Percentiles rank a stretch among this genome's conserved stretches.
Evolutionary conservation across 2,329 filamentous ascomycete genomes (phyloP).

Genomic region (Plenodomus lindquistii): DNA sequence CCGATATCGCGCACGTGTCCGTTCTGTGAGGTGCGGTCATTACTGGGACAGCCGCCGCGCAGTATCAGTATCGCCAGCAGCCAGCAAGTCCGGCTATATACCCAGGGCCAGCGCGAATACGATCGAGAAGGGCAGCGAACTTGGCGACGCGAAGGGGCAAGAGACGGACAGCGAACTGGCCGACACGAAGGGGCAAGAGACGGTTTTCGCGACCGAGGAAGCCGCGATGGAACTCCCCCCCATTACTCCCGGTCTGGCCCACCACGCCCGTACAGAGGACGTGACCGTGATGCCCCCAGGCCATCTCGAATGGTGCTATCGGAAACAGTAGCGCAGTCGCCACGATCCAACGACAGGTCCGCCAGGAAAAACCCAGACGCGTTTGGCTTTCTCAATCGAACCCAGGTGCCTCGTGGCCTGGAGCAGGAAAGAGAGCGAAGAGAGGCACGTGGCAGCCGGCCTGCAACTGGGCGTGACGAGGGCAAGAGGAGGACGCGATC

Average conservation of each 20-base stretch:
- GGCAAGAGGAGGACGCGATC: constrained; percentile 42
- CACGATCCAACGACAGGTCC: constrained; percentile 23
- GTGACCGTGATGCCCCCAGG: constrained; percentile 45
- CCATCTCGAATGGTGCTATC: constrained; percentile 58
- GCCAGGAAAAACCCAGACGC: constrained; percentile 31
- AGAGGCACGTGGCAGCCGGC: constrained; percentile 8
- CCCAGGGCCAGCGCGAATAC: constrained; percentile 24
- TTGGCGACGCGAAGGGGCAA: background rate
- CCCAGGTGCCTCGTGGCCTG: constrained; percentile 31
- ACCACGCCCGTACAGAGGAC: constrained; percentile 11
- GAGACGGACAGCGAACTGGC: constrained; percentile 12
- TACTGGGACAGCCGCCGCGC: constrained; percentile 17
- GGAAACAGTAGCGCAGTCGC: constrained; percentile 34
- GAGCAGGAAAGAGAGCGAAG: constrained; percentile 18
- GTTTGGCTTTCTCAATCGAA: constrained; percentile 40
- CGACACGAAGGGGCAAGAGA: background rate
- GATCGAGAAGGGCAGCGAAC: background rate
- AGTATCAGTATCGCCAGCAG: constrained; percentile 30
- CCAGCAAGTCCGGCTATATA: constrained; percentile 43
- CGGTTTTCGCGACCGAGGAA: constrained; percentile 2
- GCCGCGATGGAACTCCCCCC: constrained; percentile 8
- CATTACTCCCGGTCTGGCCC: constrained; percentile 12
- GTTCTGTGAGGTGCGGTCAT: constrained; percentile 47
- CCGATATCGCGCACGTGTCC: constrained; percentile 42
- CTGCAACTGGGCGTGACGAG: constrained; percentile 19